Percentiles rank a stretch among this genome's conserved stretches.
phyloP scores from a whole-genome alignment of 805 yeast genomes.

The Gaillardinia entomophila region DNA sequence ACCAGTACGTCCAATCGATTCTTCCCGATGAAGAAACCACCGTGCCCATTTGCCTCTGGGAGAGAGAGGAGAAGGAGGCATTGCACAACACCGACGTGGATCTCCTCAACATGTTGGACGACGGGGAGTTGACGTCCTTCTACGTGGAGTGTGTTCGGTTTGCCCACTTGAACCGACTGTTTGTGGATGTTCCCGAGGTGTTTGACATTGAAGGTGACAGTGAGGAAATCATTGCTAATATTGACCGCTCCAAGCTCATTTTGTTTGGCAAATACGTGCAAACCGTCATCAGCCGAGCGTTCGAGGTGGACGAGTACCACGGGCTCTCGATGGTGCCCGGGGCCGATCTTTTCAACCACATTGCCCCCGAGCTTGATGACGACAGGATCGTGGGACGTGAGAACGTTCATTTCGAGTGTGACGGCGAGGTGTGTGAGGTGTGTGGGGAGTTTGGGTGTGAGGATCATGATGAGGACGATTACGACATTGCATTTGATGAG shows the following conservation, averaged over 20 bases:
- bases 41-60: slow-evolving; percentile 66
- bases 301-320: slow-evolving; percentile 71
- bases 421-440: slow-evolving; percentile 11
- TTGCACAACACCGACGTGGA: slow-evolving; percentile 61
- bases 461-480: slow-evolving; percentile 9
- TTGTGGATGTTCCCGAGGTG: slow-evolving; percentile 33
- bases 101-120: slow-evolving; percentile 53
- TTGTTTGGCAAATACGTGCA: slow-evolving; percentile 54
- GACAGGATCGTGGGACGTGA: slow-evolving; percentile 29
- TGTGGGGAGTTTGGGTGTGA: slow-evolving; percentile 13
- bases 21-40: slow-evolving; percentile 27
- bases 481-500: slow-evolving; percentile 6
- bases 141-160: slow-evolving; percentile 37
- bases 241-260: slow-evolving; percentile 18
- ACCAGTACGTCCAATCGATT: slow-evolving; percentile 52
- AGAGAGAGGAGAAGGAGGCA: slow-evolving; percentile 36
- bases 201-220: slow-evolving; percentile 15
- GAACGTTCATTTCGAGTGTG: slow-evolving; percentile 37
- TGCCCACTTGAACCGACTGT: slow-evolving; percentile 23
- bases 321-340: slow-evolving; percentile 80
- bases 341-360: slow-evolving; percentile 85
- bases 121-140: slow-evolving; percentile 34
- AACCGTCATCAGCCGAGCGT: slow-evolving; percentile 71
- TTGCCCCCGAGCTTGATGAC: slow-evolving; percentile 24
- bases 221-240: slow-evolving; percentile 4